A percentile compares a stretch with the other conserved stretches of the same genome.
phyloP scores from a whole-genome alignment of 2,329 filamentous ascomycete genomes.

The Colletotrichum lini region DNA sequence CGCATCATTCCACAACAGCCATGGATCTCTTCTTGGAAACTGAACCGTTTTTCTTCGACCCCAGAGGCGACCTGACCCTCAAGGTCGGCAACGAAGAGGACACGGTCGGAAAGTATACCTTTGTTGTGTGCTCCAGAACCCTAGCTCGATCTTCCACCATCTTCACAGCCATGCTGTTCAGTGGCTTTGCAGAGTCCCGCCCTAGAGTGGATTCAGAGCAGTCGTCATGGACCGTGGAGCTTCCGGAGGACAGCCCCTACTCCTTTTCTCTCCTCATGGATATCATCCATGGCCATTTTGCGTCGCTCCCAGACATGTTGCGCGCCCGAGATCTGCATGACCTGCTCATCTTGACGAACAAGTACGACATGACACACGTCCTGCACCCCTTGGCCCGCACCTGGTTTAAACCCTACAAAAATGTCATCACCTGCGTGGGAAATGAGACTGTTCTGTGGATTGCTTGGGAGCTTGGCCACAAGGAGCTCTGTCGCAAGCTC shows the following conservation, averaged over 20 bases:
- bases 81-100: background rate
- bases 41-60: background rate
- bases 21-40: too few relatives aligned
- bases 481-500: accelerated
- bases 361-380: background rate
- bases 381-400: background rate
- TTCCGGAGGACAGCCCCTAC: background rate
- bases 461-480: conserved; percentile 16
- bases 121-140: background rate
- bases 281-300: background rate
- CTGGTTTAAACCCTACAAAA: background rate
- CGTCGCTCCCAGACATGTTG: background rate
- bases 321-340: background rate
- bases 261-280: background rate
- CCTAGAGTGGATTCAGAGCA: background rate
- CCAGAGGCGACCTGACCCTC: background rate
- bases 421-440: background rate
- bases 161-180: background rate
- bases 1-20: too few relatives aligned
- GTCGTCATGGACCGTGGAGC: background rate
- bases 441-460: conserved; percentile 4
- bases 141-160: background rate
- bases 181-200: background rate
- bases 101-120: background rate
- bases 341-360: background rate